Evolutionary conservation across 495 filamentous ascomycete species (phyloP), one percentile per base, ranked within the genome.

Genomic region (Copromyces sp.): DNA sequence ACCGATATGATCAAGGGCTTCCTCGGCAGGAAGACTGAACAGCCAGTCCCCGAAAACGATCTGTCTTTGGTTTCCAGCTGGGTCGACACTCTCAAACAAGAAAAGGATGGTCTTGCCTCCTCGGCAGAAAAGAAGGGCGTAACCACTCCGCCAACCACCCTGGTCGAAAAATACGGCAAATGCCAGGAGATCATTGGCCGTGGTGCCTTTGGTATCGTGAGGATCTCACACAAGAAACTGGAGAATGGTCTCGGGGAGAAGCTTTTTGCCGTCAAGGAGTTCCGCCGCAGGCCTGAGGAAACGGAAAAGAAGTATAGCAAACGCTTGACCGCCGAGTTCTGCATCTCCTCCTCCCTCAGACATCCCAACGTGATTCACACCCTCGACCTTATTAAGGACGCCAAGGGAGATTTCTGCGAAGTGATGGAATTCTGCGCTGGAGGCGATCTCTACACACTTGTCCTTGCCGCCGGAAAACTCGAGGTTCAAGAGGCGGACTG

Each of bases 401-500:
- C 94, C 70, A 99, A 98, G 82, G 95, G 96, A 72, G 94, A 98
- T 80, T 98, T 95, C 83, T 99, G 95, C 84, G 95, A 99, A 82
- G 95, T 98, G 39, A 99, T 99, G 95, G 95, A 99, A 81, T 99
- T 94, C 81, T 98, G 96, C 78, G 93, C 94, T 40, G 95, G 95
- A 70, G 95, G 95, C 42, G 95, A 99, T 82, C 87, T 99, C 29
- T 99, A 99, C 82, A 97, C 94, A 0, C 86, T 99, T 29, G 91
- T 98, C 35, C 90, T 99, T 65, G 89, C 95, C 12, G 93, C 95
- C 32, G 94, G 93, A 38, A 97, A 97, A 79, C 88, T 99, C 68
- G 95, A 98, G 77, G 94, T 97, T 71, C 81, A 87, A 47, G 95
- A 99, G 81, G 95, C 95, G 38, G 95, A 99, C 82, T 99, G 95